Evolutionary conservation across 257 asterid species (phyloP).

Genomic region (Mentha longifolia): DNA sequence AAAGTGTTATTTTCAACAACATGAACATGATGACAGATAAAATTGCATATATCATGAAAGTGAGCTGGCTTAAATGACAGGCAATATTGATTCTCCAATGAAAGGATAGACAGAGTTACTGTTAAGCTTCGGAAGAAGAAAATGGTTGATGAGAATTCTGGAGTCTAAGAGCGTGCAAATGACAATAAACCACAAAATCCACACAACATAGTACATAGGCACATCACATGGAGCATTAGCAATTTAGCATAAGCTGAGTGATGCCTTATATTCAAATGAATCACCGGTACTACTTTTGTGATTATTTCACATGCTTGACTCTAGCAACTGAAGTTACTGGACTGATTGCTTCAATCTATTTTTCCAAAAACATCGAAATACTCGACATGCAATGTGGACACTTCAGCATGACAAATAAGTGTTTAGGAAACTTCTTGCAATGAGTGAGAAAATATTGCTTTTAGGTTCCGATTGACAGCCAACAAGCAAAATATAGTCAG

Average conservation of each 20-base stretch:
- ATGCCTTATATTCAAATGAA: background rate
- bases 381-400: background rate
- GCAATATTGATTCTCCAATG: conserved; percentile 4
- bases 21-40: background rate
- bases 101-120: background rate
- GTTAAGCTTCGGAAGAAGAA: background rate
- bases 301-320: background rate
- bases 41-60: conserved; percentile 9
- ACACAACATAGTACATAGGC: background rate
- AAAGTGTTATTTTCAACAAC: background rate
- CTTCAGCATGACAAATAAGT: background rate
- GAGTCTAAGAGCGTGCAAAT: background rate
- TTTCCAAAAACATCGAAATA: background rate
- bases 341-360: background rate
- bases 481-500: background rate
- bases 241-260: background rate
- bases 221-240: background rate
- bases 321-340: background rate
- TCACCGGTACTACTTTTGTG: background rate
- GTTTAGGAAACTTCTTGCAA: background rate
- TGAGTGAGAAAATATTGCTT: background rate
- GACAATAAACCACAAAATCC: background rate
- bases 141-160: background rate
- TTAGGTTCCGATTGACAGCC: background rate
- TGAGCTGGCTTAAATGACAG: background rate